phyloP scores from a whole-genome alignment of 2,329 filamentous ascomycete genomes.

The Lasiodiplodia gonubiensis region DNA sequence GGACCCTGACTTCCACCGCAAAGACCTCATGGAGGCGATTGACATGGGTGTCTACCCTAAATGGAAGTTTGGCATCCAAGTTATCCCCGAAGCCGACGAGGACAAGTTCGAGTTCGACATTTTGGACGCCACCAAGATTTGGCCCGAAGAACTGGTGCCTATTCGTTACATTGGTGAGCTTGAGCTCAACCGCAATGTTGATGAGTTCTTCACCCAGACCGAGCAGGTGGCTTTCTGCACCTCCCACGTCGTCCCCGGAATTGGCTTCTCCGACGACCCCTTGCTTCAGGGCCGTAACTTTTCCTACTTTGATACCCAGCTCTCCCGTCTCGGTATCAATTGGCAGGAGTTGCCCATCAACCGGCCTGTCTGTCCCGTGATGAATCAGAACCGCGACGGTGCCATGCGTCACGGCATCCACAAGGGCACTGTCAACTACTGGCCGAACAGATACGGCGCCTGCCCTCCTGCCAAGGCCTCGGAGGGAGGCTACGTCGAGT shows the following conservation, averaged over 20 bases:
- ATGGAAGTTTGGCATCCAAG: slow-evolving; percentile 85
- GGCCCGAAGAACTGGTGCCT: slow-evolving; percentile 79
- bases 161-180: slow-evolving; percentile 79
- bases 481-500: slow-evolving; percentile 73
- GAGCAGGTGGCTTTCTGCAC: slow-evolving; percentile 87
- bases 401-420: slow-evolving; percentile 74
- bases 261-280: slow-evolving; percentile 78
- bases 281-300: slow-evolving; percentile 76
- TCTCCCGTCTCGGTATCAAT: slow-evolving; percentile 73
- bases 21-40: slow-evolving; percentile 77
- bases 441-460: slow-evolving; percentile 73
- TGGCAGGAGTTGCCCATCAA: slow-evolving; percentile 81
- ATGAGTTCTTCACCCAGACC: slow-evolving; percentile 82
- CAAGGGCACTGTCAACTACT: slow-evolving; percentile 77
- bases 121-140: slow-evolving; percentile 83
- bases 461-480: slow-evolving; percentile 65
- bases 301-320: slow-evolving; percentile 70
- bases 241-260: slow-evolving; percentile 76
- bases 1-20: slow-evolving; percentile 82
- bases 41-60: slow-evolving; percentile 72
- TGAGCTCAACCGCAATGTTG: slow-evolving; percentile 78
- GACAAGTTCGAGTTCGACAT: slow-evolving; percentile 86
- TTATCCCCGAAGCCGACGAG: slow-evolving; percentile 72
- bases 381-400: slow-evolving; percentile 80
- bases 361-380: slow-evolving; percentile 73